phyloP scores from a whole-genome alignment of 2,329 filamentous ascomycete genomes.

The Penicillium sp. region DNA sequence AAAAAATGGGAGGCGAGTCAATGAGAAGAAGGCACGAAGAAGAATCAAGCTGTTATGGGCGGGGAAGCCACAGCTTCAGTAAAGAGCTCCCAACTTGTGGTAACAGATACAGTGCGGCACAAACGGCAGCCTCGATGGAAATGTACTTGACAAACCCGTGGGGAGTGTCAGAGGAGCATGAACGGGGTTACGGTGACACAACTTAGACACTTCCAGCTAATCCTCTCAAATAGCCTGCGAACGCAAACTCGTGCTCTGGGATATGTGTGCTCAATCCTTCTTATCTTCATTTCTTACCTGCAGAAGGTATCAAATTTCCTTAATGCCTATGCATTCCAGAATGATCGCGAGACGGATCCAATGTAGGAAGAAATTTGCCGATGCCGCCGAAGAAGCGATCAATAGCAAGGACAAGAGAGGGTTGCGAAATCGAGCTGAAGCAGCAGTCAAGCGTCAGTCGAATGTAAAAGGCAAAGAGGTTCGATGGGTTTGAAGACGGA shows the following conservation, averaged over 20 bases:
- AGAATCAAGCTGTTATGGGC: no score
- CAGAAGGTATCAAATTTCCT: conserved; percentile 18
- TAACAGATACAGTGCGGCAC: no score
- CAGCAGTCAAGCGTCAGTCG: conserved; percentile 11
- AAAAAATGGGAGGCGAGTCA: not conserved
- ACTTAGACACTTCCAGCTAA: no score
- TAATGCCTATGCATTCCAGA: conserved; percentile 21
- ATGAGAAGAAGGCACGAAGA: no score
- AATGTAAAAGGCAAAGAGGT: conserved; percentile 7
- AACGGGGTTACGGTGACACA: no score
- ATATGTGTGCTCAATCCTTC: not conserved
- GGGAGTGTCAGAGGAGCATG: not conserved
- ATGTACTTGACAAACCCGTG: not conserved
- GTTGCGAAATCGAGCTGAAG: conserved; percentile 5
- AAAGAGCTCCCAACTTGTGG: not conserved
- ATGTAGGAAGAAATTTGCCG: conserved; percentile 20
- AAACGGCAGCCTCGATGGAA: no score
- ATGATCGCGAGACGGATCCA: conserved; percentile 21
- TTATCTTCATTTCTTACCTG: conserved; percentile 16
- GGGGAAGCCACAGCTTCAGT: no score
- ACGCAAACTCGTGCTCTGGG: no score
- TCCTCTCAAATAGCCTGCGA: no score
- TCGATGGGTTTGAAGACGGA: conserved; percentile 14
- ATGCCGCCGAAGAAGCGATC: conserved; percentile 14
- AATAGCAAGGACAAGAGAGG: conserved; percentile 4